Percentiles rank a stretch among this genome's conserved stretches.
Conservation (phyloP, 179 eudicot species). For the Silene noctiflora region DNA sequence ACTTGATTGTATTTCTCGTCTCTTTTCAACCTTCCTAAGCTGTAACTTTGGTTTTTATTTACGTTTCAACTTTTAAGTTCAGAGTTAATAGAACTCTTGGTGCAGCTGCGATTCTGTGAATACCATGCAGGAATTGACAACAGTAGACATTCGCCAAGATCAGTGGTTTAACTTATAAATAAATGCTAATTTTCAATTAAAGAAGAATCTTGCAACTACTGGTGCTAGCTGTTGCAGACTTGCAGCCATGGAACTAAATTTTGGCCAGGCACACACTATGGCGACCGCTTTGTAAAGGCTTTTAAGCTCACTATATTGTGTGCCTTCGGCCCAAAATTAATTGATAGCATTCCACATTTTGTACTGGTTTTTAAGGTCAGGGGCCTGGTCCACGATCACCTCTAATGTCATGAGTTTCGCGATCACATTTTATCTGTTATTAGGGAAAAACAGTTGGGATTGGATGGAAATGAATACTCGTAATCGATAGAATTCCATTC, state of each 20-base stretch:
- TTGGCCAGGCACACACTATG: too few species aligned
- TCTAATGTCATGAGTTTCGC: too few species aligned
- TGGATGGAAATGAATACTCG: not conserved
- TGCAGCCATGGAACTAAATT: too few species aligned
- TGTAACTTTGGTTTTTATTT: conserved; percentile 16
- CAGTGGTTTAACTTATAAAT: not conserved
- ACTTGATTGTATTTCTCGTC: conserved; percentile 3
- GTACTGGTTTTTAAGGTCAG: too few species aligned
- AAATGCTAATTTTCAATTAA: too few species aligned
- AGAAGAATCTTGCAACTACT: not conserved
- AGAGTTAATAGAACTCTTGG: conserved; percentile 15
- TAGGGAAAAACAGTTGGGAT: not conserved
- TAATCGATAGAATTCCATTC: not conserved
- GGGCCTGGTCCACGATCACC: too few species aligned
- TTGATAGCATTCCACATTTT: too few species aligned
- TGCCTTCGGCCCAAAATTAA: too few species aligned
- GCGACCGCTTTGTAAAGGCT: too few species aligned
- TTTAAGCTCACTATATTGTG: too few species aligned
- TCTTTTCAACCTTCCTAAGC: not conserved
- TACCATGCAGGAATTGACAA: not conserved
- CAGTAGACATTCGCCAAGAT: not conserved
- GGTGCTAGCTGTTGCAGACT: not conserved
- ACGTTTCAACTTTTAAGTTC: not conserved
- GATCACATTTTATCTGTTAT: not conserved
- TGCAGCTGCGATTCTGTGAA: conserved; percentile 7